These are phyloP conservation scores for Harringtonia lauricola DNA, from an alignment of 2,329 filamentous ascomycete species.

Conservation along the genomic window DNA sequence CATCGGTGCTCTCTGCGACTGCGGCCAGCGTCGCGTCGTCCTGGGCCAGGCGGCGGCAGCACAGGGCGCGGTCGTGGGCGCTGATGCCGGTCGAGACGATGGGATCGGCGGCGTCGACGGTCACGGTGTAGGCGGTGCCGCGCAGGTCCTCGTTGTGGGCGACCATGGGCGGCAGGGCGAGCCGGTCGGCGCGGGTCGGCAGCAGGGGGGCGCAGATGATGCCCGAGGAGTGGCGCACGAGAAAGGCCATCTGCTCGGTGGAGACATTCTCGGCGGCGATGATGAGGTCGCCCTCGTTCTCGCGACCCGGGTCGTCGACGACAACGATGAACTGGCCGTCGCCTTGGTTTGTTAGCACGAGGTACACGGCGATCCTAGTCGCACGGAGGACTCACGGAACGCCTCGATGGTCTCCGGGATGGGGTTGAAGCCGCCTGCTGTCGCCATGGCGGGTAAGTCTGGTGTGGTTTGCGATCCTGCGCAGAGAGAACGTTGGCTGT, in stretches of 20 bases:
- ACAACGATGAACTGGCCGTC: constrained; percentile 76
- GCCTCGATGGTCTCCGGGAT: constrained; percentile 6
- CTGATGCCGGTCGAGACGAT: constrained; percentile 81
- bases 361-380: no score
- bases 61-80: constrained; percentile 75
- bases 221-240: constrained; percentile 84
- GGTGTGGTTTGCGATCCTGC: no score
- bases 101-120: constrained; percentile 66
- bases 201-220: constrained; percentile 82
- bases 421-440: constrained; percentile 1
- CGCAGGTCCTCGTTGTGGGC: constrained; percentile 63
- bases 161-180: constrained; percentile 88
- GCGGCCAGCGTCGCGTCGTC: constrained; percentile 7
- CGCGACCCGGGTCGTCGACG: constrained; percentile 81
- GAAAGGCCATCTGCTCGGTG: constrained; percentile 85
- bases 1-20: not conserved
- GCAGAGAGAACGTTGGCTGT: no score
- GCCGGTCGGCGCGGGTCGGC: constrained; percentile 53
- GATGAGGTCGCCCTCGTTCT: constrained; percentile 98
- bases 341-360: no score
- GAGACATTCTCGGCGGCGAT: constrained; percentile 81
- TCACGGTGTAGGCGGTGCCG: constrained; percentile 85
- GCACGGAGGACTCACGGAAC: constrained; percentile 6
- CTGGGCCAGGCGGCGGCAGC: constrained; percentile 63
- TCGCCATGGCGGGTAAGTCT: not conserved